Evolutionary conservation across 768 basidiomycete genomes (phyloP).

Genomic region (Naganishia onofrii): DNA sequence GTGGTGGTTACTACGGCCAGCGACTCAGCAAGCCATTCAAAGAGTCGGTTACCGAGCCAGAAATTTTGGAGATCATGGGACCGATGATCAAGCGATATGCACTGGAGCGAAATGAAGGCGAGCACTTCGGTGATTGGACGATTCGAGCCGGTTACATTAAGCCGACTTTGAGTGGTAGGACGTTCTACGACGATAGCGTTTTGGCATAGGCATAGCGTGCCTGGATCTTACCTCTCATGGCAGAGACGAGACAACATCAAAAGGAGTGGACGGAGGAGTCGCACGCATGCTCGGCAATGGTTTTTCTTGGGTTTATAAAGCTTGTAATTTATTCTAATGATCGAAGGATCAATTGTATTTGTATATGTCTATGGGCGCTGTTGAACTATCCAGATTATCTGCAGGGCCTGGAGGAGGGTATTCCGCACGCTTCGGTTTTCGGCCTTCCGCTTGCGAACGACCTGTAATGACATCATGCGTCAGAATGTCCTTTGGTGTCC

Average conservation of each 20-base stretch:
- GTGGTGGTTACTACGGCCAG: conserved; percentile 91
- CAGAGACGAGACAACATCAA: neutral
- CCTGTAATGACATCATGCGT: no score
- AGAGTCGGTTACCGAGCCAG: conserved; percentile 72
- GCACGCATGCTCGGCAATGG: neutral
- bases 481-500: no score
- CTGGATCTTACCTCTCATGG: neutral
- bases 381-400: no score
- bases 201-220: conserved; percentile 28
- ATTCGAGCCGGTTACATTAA: conserved; percentile 88
- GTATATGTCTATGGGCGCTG: neutral
- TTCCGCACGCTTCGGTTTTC: no score
- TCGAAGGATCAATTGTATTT: conserved; percentile 5
- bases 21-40: conserved; percentile 94
- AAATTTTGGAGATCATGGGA: conserved; percentile 79
- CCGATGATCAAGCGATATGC: conserved; percentile 97
- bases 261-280: conserved; percentile 10
- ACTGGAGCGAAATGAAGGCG: conserved; percentile 76
- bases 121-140: conserved; percentile 93
- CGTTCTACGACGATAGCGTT: conserved; percentile 72
- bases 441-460: no score
- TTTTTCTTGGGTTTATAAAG: conserved; percentile 18
- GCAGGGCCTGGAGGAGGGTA: no score
- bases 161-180: conserved; percentile 73
- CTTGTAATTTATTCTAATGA: conserved; percentile 14